Evolutionary conservation across 2,329 filamentous ascomycete genomes (phyloP), one percentile per base, ranked within the genome.

Genomic region (Ciborinia camelliae): DNA sequence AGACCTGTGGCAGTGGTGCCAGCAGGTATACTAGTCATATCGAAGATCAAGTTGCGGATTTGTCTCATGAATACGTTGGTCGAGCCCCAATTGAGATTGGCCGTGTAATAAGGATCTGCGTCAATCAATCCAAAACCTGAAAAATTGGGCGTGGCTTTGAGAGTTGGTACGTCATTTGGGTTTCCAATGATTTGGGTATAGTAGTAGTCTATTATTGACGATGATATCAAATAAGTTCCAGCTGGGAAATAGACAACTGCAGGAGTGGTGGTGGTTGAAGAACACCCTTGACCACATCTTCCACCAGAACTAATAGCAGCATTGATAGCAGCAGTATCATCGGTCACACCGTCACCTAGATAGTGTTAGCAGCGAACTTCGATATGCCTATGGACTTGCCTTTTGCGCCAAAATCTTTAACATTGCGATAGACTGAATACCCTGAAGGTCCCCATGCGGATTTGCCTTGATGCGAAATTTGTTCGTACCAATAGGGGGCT

Each of bases 301-400:
- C 52, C 62, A 28, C 69, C 69, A 35, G 53, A 43, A 55, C 60
- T 68, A 1, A 73, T 71, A 12, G 70, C 71, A 30, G 79, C 76
- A 79, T 97, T 96, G 83, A 97, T 96, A 65, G 92, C 91, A 1
- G 78, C 68, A 0, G 92, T 96, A 74, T 97, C 92, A 75, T 97
- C 93, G 23, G 88, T 89, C 0, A 79, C 77, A 15, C 87, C 69
- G 71, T 89, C 85, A 54, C 70, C 69, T 67, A 58, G 9, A 28
- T 30, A 37, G 30, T 32, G 54, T 32, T 43, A 12, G 45, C 39
- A 63, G 6, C 0, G 28, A 9, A 91, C 23, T 4, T 37, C 7
- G 14, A 23, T 20, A 26, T 12, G 35, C 12, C 8, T 6, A 35
- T 20, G 1, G 20, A 65, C 60, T 41, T 47, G 60, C 67, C 67